Percentiles rank a stretch among this genome's conserved stretches.
phyloP scores from a whole-genome alignment of 1,284 basidiomycete genomes.

The Ustilago vetiveriae region DNA sequence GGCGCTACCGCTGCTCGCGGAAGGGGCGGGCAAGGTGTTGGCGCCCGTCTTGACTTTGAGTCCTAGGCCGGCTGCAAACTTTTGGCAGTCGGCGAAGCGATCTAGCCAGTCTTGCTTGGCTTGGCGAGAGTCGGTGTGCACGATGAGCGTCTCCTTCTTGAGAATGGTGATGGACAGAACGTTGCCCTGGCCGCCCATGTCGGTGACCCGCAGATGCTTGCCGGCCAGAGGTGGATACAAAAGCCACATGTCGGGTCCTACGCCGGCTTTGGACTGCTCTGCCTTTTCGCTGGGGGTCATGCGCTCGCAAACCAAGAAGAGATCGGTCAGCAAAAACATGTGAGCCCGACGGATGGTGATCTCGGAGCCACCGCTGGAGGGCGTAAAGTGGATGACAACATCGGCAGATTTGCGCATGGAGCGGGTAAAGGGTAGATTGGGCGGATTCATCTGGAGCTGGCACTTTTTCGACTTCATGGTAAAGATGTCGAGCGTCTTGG shows the following conservation, averaged over 20 bases:
- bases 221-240: constrained; percentile 94
- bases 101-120: constrained; percentile 76
- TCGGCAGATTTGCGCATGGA: constrained; percentile 80
- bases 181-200: constrained; percentile 75
- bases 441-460: constrained; percentile 87
- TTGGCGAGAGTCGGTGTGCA: constrained; percentile 75
- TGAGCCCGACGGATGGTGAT: constrained; percentile 81
- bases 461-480: constrained; percentile 91
- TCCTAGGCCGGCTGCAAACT: constrained; percentile 75
- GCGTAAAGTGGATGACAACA: constrained; percentile 80
- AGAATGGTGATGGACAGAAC: constrained; percentile 83
- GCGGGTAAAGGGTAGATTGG: constrained; percentile 81
- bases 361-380: constrained; percentile 71
- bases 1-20: constrained; percentile 3
- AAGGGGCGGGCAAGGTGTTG: constrained; percentile 4
- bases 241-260: constrained; percentile 82
- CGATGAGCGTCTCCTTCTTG: constrained; percentile 82
- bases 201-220: constrained; percentile 76
- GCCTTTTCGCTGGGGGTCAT: constrained; percentile 53
- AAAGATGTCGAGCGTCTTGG: constrained; percentile 89
- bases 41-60: constrained; percentile 51
- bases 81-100: constrained; percentile 85
- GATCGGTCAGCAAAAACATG: constrained; percentile 88
- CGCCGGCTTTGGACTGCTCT: constrained; percentile 25
- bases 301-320: constrained; percentile 78